A percentile compares a stretch with the other conserved stretches of the same genome.
phyloP scores from a whole-genome alignment of 2,329 filamentous ascomycete genomes.

The Albifimbria verrucaria region DNA sequence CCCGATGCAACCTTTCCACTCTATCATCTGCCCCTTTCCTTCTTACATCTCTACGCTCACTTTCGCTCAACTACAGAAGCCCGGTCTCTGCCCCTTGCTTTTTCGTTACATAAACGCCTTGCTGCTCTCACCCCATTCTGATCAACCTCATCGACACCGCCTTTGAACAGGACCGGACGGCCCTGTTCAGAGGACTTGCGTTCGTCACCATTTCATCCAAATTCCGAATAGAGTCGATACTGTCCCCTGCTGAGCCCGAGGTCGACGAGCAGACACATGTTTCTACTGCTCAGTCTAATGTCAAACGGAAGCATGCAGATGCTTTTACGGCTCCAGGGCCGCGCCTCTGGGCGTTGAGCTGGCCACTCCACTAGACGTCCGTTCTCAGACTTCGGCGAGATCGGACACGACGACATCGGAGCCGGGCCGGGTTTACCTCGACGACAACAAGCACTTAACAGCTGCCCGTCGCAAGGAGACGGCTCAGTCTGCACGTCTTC shows the following conservation, averaged over 20 bases:
- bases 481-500: slow-evolving; percentile 14
- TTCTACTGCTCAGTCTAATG: slow-evolving; percentile 10
- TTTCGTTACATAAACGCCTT: background rate
- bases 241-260: slow-evolving; percentile 42
- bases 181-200: slow-evolving; percentile 24
- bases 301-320: slow-evolving; percentile 15
- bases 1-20: background rate
- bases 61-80: background rate
- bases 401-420: slow-evolving; percentile 10
- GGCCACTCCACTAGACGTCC: slow-evolving; percentile 6
- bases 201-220: slow-evolving; percentile 48
- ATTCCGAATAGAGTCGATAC: slow-evolving; percentile 49
- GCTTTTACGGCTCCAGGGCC: slow-evolving; percentile 10
- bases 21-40: background rate
- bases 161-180: slow-evolving; percentile 4
- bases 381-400: slow-evolving; percentile 1
- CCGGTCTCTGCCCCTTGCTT: background rate
- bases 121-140: background rate
- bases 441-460: slow-evolving; percentile 7
- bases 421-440: slow-evolving; percentile 8
- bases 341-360: slow-evolving; percentile 5
- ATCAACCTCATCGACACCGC: background rate
- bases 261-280: slow-evolving; percentile 30
- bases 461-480: slow-evolving; percentile 10
- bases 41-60: background rate